Evolutionary conservation across 306 rosid genomes (phyloP), one percentile per base, ranked within the genome.

Genomic region (Clitoria ternatea): DNA sequence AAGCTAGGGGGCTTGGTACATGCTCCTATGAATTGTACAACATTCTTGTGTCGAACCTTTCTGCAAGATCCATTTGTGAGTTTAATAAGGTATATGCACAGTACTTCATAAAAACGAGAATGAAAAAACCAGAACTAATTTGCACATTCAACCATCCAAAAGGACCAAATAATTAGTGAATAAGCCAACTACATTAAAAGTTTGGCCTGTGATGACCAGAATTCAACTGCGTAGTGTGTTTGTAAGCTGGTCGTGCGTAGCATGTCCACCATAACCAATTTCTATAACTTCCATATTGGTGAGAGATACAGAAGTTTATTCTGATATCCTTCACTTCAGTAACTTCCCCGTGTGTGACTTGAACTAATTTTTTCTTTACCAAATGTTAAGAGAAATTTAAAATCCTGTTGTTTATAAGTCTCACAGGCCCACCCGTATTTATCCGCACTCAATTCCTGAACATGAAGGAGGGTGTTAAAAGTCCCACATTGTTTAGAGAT

Each of bases 21-120:
- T 64, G 97, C 99, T 79, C 97, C 99, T n/a, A 95, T 95, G 84
- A 95, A 95, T 73, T 95, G 99, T 33, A 95, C 99, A 80, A 95
- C 97, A 80, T 95, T 95, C 87, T 91, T 95, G 82, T 95, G 99
- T 55, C 96, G 91, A 79, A 95, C 99, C 84, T 91, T 95, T 89
- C 99, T 95, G 88, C 73, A 83, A 80, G 76, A 67, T 81, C 69
- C 69, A 57, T 62, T 53, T 71, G 68, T 5, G 6, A 52, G 65
- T 49, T 79, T 18, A 62, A 76, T 60, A 71, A 22, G 63, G 27
- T 15, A 60, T 27, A 26, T 14, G 42, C 39, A 29, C 5, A 26
- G 54, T 44, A 13, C 32, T 30, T 24, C 6, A 18, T 5, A 1
- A 22, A 66, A 47, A 40, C 1, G 14, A 33, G 14, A 43, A 42